Conservation (phyloP, 176 grass and related monocot genomes). For the Lolium rigidum region DNA sequence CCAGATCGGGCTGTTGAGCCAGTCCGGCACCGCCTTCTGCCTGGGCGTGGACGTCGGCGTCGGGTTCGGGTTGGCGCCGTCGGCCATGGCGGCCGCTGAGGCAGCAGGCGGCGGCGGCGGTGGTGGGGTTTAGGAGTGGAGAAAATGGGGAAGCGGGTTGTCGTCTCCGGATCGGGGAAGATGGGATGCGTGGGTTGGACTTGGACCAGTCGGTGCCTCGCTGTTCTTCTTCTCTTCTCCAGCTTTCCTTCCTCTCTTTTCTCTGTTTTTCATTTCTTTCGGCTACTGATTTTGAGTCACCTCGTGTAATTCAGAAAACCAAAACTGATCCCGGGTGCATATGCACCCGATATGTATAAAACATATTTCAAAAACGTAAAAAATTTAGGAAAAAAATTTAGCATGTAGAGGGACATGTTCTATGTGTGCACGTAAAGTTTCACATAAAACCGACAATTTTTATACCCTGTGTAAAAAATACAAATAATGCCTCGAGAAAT, state of each 20-base stretch:
- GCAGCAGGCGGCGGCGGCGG: not conserved
- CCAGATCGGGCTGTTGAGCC: constrained; percentile 98
- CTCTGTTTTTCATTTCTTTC: not conserved
- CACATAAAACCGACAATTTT: no score
- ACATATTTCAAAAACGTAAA: no score
- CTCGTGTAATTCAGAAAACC: no score
- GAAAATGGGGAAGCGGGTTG: not conserved
- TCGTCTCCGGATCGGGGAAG: constrained; percentile 1
- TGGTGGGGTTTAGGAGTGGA: constrained; percentile 41
- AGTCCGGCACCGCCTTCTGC: constrained; percentile 72
- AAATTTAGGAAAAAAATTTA: no score
- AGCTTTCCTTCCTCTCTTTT: not conserved
- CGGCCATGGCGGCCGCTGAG: constrained; percentile 53
- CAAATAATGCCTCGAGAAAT: no score
- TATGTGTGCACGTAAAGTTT: no score
- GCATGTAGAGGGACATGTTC: no score
- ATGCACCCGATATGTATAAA: no score
- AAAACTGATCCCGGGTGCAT: no score
- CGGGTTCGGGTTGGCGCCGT: constrained; percentile 38
- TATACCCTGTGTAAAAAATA: no score
- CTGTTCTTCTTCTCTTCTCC: constrained; percentile 1
- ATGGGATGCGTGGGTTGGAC: constrained; percentile 8
- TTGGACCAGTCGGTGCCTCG: constrained; percentile 28
- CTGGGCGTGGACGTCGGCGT: constrained; percentile 13
- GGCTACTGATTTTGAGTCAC: not conserved